phyloP scores from a whole-genome alignment of 1,139 yeast genomes.

The Geotrichum bryndzae region DNA sequence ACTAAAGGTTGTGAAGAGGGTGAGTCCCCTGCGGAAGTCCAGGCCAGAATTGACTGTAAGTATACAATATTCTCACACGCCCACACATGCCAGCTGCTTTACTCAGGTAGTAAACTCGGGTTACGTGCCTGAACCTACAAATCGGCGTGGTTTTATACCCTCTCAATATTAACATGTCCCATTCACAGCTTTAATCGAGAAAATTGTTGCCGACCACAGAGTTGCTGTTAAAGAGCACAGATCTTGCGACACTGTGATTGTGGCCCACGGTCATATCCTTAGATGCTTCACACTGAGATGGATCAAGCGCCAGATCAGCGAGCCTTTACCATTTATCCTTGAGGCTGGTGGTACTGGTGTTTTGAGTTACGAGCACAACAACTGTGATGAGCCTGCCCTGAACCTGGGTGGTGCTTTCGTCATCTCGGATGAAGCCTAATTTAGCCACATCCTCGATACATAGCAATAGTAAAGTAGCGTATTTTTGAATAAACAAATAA shows the following conservation, averaged over 20 bases:
- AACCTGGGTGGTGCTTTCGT: conserved; percentile 59
- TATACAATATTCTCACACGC: background rate
- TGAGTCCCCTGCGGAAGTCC: conserved; percentile 60
- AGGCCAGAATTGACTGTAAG: conserved; percentile 56
- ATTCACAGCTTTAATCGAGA: conserved; percentile 43
- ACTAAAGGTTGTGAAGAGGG: conserved; percentile 90
- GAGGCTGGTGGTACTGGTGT: conserved; percentile 97
- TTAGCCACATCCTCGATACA: background rate
- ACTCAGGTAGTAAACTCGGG: background rate
- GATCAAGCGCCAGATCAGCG: conserved; percentile 55
- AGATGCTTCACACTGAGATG: conserved; percentile 87
- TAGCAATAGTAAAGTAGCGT: background rate
- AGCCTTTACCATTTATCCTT: conserved; percentile 67
- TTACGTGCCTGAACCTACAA: background rate
- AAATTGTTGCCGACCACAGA: conserved; percentile 57
- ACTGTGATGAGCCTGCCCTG: conserved; percentile 79
- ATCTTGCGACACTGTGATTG: conserved; percentile 68
- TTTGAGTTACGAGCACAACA: conserved; percentile 80
- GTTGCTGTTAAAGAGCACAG: conserved; percentile 49
- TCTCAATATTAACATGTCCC: background rate
- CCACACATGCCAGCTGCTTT: background rate
- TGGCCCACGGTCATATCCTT: conserved; percentile 90
- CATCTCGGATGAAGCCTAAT: background rate
- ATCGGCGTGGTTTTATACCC: background rate
- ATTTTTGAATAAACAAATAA: background rate